phyloP scores from a whole-genome alignment of 1,139 yeast genomes.

The Zygoascus meyerae region DNA sequence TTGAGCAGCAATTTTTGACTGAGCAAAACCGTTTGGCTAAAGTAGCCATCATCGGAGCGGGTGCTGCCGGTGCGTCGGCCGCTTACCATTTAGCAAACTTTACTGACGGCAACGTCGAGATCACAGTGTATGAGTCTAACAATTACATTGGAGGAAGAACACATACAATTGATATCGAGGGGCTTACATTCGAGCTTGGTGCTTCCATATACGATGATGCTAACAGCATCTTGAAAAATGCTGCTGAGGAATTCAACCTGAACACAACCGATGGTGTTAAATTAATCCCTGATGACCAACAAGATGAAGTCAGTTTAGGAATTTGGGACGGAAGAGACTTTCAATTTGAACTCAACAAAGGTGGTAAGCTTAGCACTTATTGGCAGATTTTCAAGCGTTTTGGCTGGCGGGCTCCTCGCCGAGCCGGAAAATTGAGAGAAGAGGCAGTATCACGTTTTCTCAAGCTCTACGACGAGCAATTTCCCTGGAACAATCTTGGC shows the following conservation, averaged over 20 bases:
- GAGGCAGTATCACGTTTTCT: conserved; percentile 24
- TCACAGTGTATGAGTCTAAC: conserved; percentile 35
- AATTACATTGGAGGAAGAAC: conserved; percentile 39
- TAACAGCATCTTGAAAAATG: conserved; percentile 35
- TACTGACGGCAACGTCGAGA: conserved; percentile 26
- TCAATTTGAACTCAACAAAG: conserved; percentile 18
- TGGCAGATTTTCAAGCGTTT: conserved; percentile 27
- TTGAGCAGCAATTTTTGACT: conserved; percentile 1
- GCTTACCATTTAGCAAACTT: conserved; percentile 39
- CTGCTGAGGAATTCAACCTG: conserved; percentile 35
- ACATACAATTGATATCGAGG: conserved; percentile 30
- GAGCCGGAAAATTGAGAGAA: conserved; percentile 20
- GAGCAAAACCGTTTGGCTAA: not conserved
- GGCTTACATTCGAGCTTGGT: conserved; percentile 37
- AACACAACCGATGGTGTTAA: conserved; percentile 16
- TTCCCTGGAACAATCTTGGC: conserved; percentile 31
- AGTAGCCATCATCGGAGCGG: conserved; percentile 44
- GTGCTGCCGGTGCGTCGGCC: conserved; percentile 43
- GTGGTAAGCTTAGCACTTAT: conserved; percentile 10
- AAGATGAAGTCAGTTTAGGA: conserved; percentile 26
- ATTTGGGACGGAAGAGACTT: conserved; percentile 40
- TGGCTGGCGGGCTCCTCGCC: conserved; percentile 27
- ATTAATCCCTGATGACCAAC: conserved; percentile 11
- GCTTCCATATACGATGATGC: conserved; percentile 40
- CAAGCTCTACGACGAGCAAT: conserved; percentile 24